Percentiles rank a stretch among this genome's conserved stretches.
phyloP scores from a whole-genome alignment of 2,329 filamentous ascomycete species.

The Talaromyces sp. region DNA sequence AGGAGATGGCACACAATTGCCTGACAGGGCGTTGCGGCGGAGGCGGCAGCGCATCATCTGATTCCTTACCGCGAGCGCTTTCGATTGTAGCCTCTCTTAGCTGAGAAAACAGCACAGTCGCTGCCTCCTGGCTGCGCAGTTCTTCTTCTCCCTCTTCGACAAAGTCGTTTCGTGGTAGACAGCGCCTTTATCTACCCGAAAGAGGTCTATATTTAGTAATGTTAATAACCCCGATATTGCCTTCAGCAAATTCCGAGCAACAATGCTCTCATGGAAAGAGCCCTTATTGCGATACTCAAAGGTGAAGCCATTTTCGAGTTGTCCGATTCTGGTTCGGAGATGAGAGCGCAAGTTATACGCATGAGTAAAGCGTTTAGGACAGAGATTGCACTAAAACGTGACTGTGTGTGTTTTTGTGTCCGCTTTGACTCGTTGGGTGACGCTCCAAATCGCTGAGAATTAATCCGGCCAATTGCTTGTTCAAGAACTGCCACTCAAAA shows the following conservation, averaged over 20 bases:
- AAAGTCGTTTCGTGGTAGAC: background rate
- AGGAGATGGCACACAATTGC: no score
- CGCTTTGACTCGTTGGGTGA: conserved; percentile 63
- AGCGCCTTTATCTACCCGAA: background rate
- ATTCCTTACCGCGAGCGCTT: background rate
- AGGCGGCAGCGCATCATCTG: no score
- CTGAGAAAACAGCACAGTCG: background rate
- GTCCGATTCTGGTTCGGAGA: conserved; percentile 58
- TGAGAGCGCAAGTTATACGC: conserved; percentile 96
- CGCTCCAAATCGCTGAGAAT: conserved; percentile 73
- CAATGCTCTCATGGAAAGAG: no score
- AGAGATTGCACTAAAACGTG: conserved; percentile 90
- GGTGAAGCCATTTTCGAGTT: no score
- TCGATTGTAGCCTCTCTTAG: background rate
- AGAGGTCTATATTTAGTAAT: no score
- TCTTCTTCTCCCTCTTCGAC: background rate
- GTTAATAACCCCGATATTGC: no score
- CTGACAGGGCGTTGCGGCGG: no score
- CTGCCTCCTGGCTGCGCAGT: background rate
- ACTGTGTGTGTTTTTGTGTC: conserved; percentile 96
- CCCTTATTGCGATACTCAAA: no score
- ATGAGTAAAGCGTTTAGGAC: conserved; percentile 94
- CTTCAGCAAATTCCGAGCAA: no score
- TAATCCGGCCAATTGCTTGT: no score
- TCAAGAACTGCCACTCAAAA: background rate